A percentile compares a stretch with the other conserved stretches of the same genome.
Evolutionary conservation across 2,329 filamentous ascomycete genomes (phyloP).

Genomic region (Trichoderma semiorbis): DNA sequence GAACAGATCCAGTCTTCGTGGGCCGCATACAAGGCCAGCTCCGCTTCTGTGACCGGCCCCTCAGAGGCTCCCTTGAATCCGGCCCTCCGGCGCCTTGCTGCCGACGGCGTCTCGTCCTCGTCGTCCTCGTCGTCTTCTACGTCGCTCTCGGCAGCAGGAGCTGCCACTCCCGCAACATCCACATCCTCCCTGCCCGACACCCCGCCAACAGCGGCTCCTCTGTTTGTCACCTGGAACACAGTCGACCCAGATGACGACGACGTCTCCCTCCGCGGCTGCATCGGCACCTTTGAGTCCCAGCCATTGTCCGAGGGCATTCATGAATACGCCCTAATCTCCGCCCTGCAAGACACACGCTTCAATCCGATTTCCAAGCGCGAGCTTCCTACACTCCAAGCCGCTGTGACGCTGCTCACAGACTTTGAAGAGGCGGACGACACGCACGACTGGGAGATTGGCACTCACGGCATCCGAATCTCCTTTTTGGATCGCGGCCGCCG

Average conservation of each 20-base stretch:
- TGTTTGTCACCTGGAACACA: slow-evolving; percentile 96
- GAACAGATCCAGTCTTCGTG: slow-evolving; percentile 67
- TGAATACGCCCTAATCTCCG: slow-evolving; percentile 79
- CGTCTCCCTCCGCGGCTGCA: slow-evolving; percentile 79
- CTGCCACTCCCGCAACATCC: slow-evolving; percentile 45
- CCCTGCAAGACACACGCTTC: slow-evolving; percentile 62
- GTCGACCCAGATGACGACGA: slow-evolving; percentile 37
- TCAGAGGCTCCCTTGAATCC: slow-evolving; percentile 32
- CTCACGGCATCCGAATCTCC: slow-evolving; percentile 80
- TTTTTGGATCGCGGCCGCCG: slow-evolving; percentile 72
- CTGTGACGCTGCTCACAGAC: slow-evolving; percentile 78
- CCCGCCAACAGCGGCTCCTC: slow-evolving; percentile 56
- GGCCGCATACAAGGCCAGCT: slow-evolving; percentile 34
- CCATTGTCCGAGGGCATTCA: slow-evolving; percentile 69
- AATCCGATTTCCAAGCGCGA: slow-evolving; percentile 51
- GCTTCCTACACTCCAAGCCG: slow-evolving; percentile 57
- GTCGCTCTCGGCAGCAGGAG: slow-evolving; percentile 39
- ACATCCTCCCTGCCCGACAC: slow-evolving; percentile 37
- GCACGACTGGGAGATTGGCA: slow-evolving; percentile 82
- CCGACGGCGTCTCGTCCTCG: slow-evolving; percentile 30
- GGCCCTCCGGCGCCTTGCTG: slow-evolving; percentile 41
- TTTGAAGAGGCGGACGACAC: slow-evolving; percentile 73
- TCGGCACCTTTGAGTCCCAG: slow-evolving; percentile 85
- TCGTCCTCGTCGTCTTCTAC: slow-evolving; percentile 38
- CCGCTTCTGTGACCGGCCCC: not conserved